Percentiles rank a stretch among this genome's conserved stretches.
These are phyloP conservation scores for Trametes cinnabarina DNA, from an alignment of 768 basidiomycete species.

Conservation along the genomic window DNA sequence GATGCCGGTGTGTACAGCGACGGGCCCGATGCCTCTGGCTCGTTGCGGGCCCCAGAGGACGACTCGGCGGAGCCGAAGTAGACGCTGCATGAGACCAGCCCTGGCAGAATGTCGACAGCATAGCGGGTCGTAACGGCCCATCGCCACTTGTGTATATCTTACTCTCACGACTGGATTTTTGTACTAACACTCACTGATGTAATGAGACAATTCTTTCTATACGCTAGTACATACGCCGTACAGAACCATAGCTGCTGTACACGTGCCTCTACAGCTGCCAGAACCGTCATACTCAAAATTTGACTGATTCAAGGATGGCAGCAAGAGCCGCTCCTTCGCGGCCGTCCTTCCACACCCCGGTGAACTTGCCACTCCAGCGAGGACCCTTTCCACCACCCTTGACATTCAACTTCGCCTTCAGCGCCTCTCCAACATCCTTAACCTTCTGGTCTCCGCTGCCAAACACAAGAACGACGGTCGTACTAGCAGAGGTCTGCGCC, in stretches of 20 bases:
- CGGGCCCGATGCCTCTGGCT: neutral
- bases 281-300: conserved; percentile 4
- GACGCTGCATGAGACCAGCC: neutral
- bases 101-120: neutral
- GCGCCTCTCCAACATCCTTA: conserved; percentile 53
- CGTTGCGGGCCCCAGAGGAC: conserved; percentile 2
- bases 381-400: conserved; percentile 79
- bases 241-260: too few relatives aligned
- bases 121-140: neutral
- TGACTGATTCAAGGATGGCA: conserved; percentile 33
- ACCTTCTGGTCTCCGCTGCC: conserved; percentile 61
- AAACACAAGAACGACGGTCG: conserved; percentile 56
- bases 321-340: conserved; percentile 43
- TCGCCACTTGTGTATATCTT: neutral
- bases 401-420: conserved; percentile 56
- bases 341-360: conserved; percentile 58
- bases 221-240: too few relatives aligned
- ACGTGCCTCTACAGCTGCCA: too few relatives aligned
- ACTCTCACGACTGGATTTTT: neutral
- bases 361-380: conserved; percentile 74
- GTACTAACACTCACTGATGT: conserved; percentile 14
- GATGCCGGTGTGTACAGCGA: conserved; percentile 14
- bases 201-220: conserved; percentile 14
- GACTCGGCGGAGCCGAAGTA: conserved; percentile 3
- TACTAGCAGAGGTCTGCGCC: conserved; percentile 47